A percentile compares a stretch with the other conserved stretches of the same genome.
Conservation (phyloP, 768 basidiomycete genomes). For the Crepidotus variabilis region DNA sequence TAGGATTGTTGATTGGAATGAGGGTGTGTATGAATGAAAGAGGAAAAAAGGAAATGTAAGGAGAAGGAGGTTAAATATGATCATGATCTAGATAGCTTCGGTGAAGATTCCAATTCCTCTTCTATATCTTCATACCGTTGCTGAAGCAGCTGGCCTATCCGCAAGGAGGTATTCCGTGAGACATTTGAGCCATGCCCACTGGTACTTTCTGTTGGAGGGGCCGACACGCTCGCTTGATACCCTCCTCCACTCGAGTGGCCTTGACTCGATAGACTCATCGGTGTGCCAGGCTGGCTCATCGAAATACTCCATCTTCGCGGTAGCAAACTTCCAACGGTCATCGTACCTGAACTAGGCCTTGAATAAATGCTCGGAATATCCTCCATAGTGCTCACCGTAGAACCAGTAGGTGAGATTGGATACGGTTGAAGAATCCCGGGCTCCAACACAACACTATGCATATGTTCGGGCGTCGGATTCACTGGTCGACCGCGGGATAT, state of each 20-base stretch:
- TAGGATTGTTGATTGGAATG: not conserved
- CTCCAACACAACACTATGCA: slow-evolving; percentile 29
- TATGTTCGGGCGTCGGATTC: slow-evolving; percentile 53
- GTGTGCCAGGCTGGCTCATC: slow-evolving; percentile 24
- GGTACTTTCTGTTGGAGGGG: slow-evolving; percentile 12
- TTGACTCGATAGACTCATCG: slow-evolving; percentile 17
- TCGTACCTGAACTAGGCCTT: slow-evolving; percentile 29
- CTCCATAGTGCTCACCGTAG: slow-evolving; percentile 25
- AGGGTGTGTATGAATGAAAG: not conserved
- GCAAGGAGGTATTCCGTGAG: slow-evolving; percentile 17
- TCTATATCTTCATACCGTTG: slow-evolving; percentile 18
- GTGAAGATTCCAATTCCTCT: slow-evolving; percentile 14
- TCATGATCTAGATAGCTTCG: not conserved
- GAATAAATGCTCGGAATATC: slow-evolving; percentile 26
- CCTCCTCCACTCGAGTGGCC: slow-evolving; percentile 12
- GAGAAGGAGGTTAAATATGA: not conserved
- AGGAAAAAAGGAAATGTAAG: not conserved
- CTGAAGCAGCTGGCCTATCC: slow-evolving; percentile 15
- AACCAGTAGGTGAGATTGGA: slow-evolving; percentile 39
- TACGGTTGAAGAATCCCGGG: slow-evolving; percentile 39
- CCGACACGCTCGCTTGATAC: slow-evolving; percentile 1
- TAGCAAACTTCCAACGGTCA: slow-evolving; percentile 35
- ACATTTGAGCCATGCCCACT: slow-evolving; percentile 5
- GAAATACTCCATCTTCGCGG: slow-evolving; percentile 37
- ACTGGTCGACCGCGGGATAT: slow-evolving; percentile 31